Percentiles rank a stretch among this genome's conserved stretches.
These are phyloP conservation scores for Sarocladiaceae sp. DNA, from an alignment of 2,329 filamentous ascomycete species.

Conservation along the genomic window DNA sequence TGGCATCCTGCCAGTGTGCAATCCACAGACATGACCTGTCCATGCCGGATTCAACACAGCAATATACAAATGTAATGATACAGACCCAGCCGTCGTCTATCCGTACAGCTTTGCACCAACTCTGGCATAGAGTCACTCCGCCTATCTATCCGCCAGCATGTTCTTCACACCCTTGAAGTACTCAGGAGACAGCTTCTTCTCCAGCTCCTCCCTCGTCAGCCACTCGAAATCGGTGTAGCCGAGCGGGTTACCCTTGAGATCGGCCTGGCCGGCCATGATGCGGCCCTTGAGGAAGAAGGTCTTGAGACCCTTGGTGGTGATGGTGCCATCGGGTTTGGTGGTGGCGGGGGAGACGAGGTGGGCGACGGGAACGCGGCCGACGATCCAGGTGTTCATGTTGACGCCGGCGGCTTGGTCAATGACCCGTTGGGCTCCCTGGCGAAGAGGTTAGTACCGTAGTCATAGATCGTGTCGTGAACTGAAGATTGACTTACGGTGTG, in stretches of 20 bases:
- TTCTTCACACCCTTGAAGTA: conserved; percentile 75
- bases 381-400: conserved; percentile 99
- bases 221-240: conserved; percentile 82
- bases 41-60: neutral
- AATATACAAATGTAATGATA: conserved; percentile 12
- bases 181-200: conserved; percentile 53
- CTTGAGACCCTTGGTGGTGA: conserved; percentile 61
- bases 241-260: conserved; percentile 64
- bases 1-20: neutral
- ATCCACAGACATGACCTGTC: neutral
- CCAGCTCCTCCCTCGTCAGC: conserved; percentile 84
- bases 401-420: conserved; percentile 71
- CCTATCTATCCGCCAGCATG: conserved; percentile 76
- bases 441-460: neutral
- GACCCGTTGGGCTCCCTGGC: conserved; percentile 73
- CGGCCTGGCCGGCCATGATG: conserved; percentile 94
- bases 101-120: too few species aligned
- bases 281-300: conserved; percentile 93
- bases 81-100: conserved; percentile 12
- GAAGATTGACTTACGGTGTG: conserved; percentile 60
- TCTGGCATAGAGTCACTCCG: too few species aligned
- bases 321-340: conserved; percentile 31
- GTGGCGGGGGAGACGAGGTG: conserved; percentile 57
- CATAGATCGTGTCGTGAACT: neutral
- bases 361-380: conserved; percentile 83